Percentiles rank a stretch among this genome's conserved stretches.
Conservation (phyloP, 2,329 filamentous ascomycete species). For the Alternaria novae-zelandiae region DNA sequence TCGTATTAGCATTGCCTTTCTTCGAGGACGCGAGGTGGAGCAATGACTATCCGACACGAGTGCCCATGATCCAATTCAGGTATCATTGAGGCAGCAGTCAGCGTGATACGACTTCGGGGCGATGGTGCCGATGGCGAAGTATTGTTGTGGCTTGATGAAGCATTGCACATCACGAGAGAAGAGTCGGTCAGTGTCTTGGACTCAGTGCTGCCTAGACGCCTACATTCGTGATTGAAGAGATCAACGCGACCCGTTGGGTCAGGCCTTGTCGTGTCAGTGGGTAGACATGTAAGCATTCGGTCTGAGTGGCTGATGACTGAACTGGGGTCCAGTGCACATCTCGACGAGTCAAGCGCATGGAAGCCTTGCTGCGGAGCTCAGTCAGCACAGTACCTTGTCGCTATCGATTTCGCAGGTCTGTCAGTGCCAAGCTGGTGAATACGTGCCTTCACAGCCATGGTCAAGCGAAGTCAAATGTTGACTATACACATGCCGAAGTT, state of each 20-base stretch:
- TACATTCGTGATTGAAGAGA: background rate
- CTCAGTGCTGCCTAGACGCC: background rate
- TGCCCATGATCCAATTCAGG: background rate
- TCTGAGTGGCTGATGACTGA: background rate
- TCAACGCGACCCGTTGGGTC: background rate
- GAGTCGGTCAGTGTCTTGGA: background rate
- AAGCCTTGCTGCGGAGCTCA: background rate
- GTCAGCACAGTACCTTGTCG: background rate
- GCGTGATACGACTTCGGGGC: background rate
- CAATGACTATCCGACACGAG: background rate
- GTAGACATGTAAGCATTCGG: background rate
- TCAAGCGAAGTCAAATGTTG: background rate
- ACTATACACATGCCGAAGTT: background rate
- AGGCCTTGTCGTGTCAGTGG: background rate
- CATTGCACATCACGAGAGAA: background rate
- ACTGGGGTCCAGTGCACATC: background rate
- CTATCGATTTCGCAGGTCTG: background rate
- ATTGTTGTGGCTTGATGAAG: background rate
- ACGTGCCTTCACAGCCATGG: background rate
- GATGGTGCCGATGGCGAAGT: background rate
- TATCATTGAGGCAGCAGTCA: background rate
- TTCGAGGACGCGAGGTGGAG: background rate
- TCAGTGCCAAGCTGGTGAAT: background rate
- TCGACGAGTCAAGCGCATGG: background rate
- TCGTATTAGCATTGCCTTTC: background rate